Evolutionary conservation across 805 yeast genomes (phyloP).

Genomic region (Zygosaccharomyces rouxii): DNA sequence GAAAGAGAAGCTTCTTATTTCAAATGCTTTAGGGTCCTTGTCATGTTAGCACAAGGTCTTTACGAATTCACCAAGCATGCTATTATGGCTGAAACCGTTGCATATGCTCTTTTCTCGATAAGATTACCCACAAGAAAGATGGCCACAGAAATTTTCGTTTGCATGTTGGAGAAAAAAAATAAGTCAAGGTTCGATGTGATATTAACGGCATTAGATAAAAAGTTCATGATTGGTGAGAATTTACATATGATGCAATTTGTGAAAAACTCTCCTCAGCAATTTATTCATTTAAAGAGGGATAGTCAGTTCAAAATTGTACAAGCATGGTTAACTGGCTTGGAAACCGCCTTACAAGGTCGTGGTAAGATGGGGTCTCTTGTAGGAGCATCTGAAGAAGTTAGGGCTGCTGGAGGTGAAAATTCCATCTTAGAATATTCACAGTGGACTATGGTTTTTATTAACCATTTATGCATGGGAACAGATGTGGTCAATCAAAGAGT

Average conservation of each 20-base stretch:
- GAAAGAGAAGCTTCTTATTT: conserved; percentile 75
- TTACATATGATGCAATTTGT: conserved; percentile 24
- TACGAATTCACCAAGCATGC: conserved; percentile 30
- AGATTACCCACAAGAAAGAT: conserved; percentile 69
- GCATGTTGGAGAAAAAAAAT: conserved; percentile 44
- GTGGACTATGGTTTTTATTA: conserved; percentile 32
- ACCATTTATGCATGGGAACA: conserved; percentile 30
- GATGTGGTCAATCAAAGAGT: conserved; percentile 31
- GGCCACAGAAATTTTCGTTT: conserved; percentile 71
- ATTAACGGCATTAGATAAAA: conserved; percentile 35
- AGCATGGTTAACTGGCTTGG: conserved; percentile 66
- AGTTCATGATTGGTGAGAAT: conserved; percentile 29
- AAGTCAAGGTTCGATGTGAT: conserved; percentile 46
- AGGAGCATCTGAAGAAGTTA: conserved; percentile 84
- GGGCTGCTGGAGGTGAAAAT: conserved; percentile 41
- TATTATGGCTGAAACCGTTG: conserved; percentile 52
- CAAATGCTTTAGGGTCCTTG: conserved; percentile 62
- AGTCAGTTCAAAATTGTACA: conserved; percentile 43
- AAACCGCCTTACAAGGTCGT: conserved; percentile 69
- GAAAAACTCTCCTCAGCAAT: conserved; percentile 20
- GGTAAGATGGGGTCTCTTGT: conserved; percentile 89
- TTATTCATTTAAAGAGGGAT: conserved; percentile 17
- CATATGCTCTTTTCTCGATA: conserved; percentile 71
- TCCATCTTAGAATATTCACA: conserved; percentile 36
- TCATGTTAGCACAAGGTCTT: conserved; percentile 27